Evolutionary conservation across 768 basidiomycete species (phyloP), one percentile per base, ranked within the genome.

Genomic region (Gymnopilus junonius): DNA sequence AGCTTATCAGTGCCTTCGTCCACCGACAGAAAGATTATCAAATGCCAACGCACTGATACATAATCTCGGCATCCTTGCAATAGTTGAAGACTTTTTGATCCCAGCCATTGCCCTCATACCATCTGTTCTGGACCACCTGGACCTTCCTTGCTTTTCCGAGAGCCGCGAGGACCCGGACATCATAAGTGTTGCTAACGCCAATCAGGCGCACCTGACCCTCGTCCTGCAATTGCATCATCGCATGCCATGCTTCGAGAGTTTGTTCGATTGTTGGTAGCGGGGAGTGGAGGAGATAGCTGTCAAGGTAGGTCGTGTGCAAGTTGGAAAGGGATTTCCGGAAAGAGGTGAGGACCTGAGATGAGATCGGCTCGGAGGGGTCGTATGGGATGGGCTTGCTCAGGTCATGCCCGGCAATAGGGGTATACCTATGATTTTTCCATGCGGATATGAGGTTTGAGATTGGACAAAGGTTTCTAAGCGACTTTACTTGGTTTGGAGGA

Each of bases 91-190:
- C 87, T 1, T 81, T 80, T 56, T 76, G 77, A 70, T 94, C 92
- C 90, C 91, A 95, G 4, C 75, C 79, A 62, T 94, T 95, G 5
- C 86, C 88, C 71, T 93, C 87, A 68, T 88, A 90, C 93, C 93
- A 96, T 53, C 93, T 79, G 73, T 93, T 92, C 73, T 94, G 93
- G 15, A 95, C 91, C 31, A 93, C 85, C 60, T 91, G 83, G 4
- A 91, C 84, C 62, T 84, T 82, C 58, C 87, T 78, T 66, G 83
- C 77, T 17, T 80, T 76, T 37, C 80, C 81, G 45, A 93, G 73
- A 15, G 82, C 80, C 29, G 78, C 73, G 14, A 95, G 82, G 12
- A 86, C 62, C 3, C 70, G 69, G 1, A 87, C 80, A 62, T 92
- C 88, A 67, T 94, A 93, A 4, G 86, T 81, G 71, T 94, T 94